Conservation (phyloP, 495 filamentous ascomycete genomes). For the Mycothermus thermophilus region DNA sequence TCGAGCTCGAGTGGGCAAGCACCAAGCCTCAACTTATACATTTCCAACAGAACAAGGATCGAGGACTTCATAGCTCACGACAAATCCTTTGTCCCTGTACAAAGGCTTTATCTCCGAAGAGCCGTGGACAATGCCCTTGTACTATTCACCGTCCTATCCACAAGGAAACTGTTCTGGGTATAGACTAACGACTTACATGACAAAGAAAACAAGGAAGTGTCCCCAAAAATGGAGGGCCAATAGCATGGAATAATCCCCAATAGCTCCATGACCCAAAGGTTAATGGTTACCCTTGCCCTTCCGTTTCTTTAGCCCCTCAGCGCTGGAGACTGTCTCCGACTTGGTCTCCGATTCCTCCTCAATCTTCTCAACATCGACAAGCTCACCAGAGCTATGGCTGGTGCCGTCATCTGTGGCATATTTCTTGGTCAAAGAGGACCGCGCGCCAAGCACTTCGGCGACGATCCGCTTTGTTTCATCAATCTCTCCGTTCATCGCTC, state of each 20-base stretch:
- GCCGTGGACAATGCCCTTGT: too few species aligned
- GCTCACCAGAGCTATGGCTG: constrained; percentile 22
- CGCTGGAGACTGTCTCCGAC: not conserved
- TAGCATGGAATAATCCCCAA: not conserved
- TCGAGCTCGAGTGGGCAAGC: too few species aligned
- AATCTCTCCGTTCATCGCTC: constrained; percentile 65
- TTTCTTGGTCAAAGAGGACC: not conserved
- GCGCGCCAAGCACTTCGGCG: constrained; percentile 30
- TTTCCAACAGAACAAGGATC: too few species aligned
- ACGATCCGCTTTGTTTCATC: constrained; percentile 52
- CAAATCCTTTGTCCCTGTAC: too few species aligned
- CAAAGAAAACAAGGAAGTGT: not conserved
- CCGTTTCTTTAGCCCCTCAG: constrained; percentile 4
- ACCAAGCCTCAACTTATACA: too few species aligned
- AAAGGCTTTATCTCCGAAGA: too few species aligned
- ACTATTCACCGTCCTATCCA: too few species aligned
- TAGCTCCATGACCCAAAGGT: not conserved
- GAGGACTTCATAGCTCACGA: too few species aligned
- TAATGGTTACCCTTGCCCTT: not conserved
- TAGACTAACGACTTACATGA: too few species aligned
- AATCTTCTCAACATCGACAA: constrained; percentile 29
- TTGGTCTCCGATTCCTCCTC: constrained; percentile 6
- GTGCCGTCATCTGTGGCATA: constrained; percentile 17
- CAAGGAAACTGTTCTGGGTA: too few species aligned
- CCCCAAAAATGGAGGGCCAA: not conserved